A percentile compares a stretch with the other conserved stretches of the same genome.
phyloP scores from a whole-genome alignment of 75 land plant species.

The Sequoiadendron giganteum region DNA sequence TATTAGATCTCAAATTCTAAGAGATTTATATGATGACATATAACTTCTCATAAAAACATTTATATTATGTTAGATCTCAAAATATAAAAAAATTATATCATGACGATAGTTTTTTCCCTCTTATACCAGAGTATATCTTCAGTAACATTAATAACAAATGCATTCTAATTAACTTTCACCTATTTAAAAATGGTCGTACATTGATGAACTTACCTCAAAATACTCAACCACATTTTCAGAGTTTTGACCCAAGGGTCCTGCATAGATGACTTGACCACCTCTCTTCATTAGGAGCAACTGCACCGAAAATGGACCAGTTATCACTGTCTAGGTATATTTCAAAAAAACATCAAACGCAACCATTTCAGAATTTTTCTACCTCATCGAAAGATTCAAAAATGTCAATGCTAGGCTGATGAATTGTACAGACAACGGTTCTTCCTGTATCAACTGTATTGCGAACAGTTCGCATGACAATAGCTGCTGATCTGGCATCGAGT shows the following conservation, averaged over 20 bases:
- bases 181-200: background rate
- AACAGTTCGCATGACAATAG: conserved; percentile 69
- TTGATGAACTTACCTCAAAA: conserved; percentile 19
- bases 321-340: background rate
- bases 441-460: conserved; percentile 74
- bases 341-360: background rate
- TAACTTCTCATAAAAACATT: no score
- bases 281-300: background rate
- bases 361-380: conserved; percentile 19
- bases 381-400: conserved; percentile 85
- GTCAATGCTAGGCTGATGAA: conserved; percentile 74
- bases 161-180: no score
- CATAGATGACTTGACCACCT: background rate
- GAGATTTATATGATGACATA: no score
- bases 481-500: conserved; percentile 65
- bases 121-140: no score
- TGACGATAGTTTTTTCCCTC: no score
- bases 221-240: conserved; percentile 21
- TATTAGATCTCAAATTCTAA: no score
- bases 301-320: background rate
- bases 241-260: conserved; percentile 1
- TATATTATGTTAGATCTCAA: no score
- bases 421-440: conserved; percentile 66
- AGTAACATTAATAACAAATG: no score
- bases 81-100: no score